Conservation (phyloP, 345 rosid species). For the Eucalyptus victrix region DNA sequence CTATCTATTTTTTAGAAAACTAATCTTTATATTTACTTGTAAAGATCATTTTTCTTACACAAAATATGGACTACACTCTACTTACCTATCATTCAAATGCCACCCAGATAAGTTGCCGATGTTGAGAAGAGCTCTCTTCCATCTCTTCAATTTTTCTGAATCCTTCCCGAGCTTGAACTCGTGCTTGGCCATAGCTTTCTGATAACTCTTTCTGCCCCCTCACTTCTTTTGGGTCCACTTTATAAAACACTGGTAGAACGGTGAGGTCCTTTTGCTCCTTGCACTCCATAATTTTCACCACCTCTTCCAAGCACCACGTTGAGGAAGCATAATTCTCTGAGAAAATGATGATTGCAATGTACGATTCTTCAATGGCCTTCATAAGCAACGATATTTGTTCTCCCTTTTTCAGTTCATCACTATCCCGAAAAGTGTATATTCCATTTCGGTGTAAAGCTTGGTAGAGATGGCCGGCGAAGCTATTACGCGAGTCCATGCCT, state of each 20-base stretch:
- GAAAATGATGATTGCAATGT: fast-evolving
- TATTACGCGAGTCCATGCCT: neutral
- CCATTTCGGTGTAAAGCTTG: neutral
- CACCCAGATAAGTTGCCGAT: fast-evolving
- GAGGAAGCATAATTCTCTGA: neutral
- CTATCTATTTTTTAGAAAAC: too few species aligned
- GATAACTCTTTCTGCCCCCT: neutral
- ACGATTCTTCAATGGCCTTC: neutral
- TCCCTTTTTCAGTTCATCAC: neutral
- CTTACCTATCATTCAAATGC: neutral
- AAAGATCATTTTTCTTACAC: neutral
- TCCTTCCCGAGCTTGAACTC: neutral
- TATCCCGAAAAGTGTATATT: neutral
- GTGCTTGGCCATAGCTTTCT: fast-evolving
- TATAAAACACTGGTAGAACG: neutral
- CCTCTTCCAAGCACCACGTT: neutral
- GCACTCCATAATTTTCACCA: neutral
- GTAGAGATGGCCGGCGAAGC: fast-evolving
- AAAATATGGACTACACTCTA: too few species aligned
- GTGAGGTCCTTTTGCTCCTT: neutral
- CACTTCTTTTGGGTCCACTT: neutral
- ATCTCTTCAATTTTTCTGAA: neutral
- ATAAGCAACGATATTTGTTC: neutral
- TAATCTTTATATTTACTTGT: too few species aligned
- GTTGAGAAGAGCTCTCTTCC: fast-evolving